Conservation (phyloP, 2,329 filamentous ascomycete genomes). For the Pseudonectria buxi region DNA sequence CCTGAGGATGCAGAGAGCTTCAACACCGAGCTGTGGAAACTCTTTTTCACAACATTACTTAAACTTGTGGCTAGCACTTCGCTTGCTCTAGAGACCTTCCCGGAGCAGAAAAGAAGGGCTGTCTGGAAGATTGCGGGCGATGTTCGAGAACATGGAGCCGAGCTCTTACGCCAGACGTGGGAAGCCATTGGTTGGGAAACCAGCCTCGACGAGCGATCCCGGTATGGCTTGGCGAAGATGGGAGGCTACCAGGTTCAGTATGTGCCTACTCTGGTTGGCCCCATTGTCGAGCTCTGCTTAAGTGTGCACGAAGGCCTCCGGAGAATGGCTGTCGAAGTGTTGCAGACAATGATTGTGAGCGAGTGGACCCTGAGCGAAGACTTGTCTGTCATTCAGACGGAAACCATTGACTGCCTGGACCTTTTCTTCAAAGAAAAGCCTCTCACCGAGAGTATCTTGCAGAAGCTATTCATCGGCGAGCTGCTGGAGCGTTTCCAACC, state of each 20-base stretch:
- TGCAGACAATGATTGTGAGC: constrained; percentile 97
- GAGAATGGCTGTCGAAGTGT: constrained; percentile 81
- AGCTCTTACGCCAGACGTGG: constrained; percentile 79
- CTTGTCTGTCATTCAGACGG: constrained; percentile 82
- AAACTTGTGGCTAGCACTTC: constrained; percentile 84
- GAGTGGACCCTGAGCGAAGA: constrained; percentile 97
- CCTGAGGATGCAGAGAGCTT: constrained; percentile 89
- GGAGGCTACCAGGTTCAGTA: constrained; percentile 98
- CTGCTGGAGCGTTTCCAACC: constrained; percentile 73
- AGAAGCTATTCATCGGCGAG: constrained; percentile 88
- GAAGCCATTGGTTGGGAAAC: constrained; percentile 97
- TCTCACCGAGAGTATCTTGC: constrained; percentile 79
- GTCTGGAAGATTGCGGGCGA: constrained; percentile 99
- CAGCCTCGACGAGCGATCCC: constrained; percentile 65
- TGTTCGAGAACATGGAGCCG: constrained; percentile 84
- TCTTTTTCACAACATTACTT: constrained; percentile 83
- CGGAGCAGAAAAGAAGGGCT: constrained; percentile 89
- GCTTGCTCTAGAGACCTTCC: constrained; percentile 88
- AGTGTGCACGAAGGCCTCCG: constrained; percentile 91
- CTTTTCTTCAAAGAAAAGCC: constrained; percentile 82
- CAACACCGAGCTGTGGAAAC: constrained; percentile 88
- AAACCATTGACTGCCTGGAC: constrained; percentile 93
- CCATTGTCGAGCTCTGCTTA: constrained; percentile 87
- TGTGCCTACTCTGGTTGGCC: constrained; percentile 82
- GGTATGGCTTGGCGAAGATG: constrained; percentile 75